phyloP scores from a whole-genome alignment of 257 asterid species.

The Fraxinus anomala region DNA sequence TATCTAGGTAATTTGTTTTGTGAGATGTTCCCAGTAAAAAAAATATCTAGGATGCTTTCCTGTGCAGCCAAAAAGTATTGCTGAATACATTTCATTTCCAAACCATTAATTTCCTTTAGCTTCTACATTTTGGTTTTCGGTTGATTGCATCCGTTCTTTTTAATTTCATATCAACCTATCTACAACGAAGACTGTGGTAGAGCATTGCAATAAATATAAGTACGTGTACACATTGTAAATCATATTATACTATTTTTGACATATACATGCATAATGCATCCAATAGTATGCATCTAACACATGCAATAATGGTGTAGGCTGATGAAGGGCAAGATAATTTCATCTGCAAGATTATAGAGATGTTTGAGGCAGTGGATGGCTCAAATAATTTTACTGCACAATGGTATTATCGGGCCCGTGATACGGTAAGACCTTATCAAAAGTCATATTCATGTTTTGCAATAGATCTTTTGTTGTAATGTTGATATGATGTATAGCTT shows the following conservation, averaged over 20 bases:
- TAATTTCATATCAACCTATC: neutral
- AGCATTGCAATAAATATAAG: neutral
- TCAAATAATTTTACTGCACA: conserved; percentile 52
- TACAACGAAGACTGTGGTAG: neutral
- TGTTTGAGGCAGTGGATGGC: conserved; percentile 62
- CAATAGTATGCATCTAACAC: neutral
- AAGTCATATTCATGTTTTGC: neutral
- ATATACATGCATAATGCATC: neutral
- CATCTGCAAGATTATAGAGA: conserved; percentile 70
- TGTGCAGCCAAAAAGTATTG: neutral
- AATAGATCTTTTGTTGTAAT: neutral
- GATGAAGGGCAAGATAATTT: conserved; percentile 43
- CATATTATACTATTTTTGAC: neutral
- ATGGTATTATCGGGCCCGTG: conserved; percentile 74
- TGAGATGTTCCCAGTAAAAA: neutral
- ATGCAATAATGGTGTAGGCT: conserved; percentile 38
- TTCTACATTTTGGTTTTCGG: neutral
- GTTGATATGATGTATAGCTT: conserved; percentile 1
- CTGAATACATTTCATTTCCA: neutral
- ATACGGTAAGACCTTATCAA: conserved; percentile 57
- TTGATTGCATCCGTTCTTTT: neutral
- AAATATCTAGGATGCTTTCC: neutral
- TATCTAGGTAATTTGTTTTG: neutral
- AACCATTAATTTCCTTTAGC: neutral
- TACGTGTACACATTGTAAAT: neutral